Evolutionary conservation across 305 asterid species (phyloP).

Genomic region (Solanum hybrid): DNA sequence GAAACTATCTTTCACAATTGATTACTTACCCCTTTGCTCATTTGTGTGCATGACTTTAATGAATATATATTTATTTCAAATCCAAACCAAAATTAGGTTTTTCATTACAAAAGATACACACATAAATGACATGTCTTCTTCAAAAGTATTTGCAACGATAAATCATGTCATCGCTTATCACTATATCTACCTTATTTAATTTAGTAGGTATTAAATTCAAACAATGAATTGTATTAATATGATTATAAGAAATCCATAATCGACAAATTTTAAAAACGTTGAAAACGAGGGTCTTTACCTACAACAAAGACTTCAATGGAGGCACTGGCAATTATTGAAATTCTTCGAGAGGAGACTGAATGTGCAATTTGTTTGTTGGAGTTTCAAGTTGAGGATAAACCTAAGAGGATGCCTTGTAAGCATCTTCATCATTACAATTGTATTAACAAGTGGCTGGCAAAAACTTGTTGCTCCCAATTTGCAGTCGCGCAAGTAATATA

Average conservation of each 20-base stretch:
- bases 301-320: conserved; percentile 41
- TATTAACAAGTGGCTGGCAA: conserved; percentile 45
- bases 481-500: too few species aligned
- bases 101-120: background rate
- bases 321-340: background rate
- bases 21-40: background rate
- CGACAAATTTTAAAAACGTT: background rate
- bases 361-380: conserved; percentile 65
- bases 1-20: background rate
- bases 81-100: background rate
- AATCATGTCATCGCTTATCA: background rate
- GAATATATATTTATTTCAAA: background rate
- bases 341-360: background rate
- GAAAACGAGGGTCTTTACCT: background rate
- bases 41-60: background rate
- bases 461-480: too few species aligned
- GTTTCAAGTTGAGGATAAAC: conserved; percentile 34
- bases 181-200: background rate
- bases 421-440: conserved; percentile 51
- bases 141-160: background rate
- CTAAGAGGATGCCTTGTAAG: conserved; percentile 58
- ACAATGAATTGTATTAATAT: background rate
- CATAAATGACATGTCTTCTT: background rate
- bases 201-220: background rate
- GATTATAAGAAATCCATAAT: background rate